Conservation (phyloP, 345 rosid genomes). For the Eucalyptus cloeziana region DNA sequence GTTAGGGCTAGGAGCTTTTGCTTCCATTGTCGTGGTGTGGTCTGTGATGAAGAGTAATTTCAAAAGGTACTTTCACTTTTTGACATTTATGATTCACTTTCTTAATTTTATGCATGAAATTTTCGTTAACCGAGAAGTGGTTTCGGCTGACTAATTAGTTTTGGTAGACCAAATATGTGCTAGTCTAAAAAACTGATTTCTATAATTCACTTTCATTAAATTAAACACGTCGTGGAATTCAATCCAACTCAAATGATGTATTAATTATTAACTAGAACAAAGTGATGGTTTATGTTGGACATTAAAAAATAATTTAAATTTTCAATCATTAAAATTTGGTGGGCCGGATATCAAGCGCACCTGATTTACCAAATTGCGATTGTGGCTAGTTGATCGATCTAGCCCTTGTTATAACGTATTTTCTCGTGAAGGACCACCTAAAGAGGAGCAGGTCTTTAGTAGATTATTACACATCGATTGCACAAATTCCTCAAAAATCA, state of each 20-base stretch:
- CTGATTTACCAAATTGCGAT: not conserved
- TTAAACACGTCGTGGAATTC: too few relatives aligned
- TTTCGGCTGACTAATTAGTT: too few relatives aligned
- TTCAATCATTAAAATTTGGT: not conserved
- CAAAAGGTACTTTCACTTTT: too few relatives aligned
- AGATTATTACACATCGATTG: not conserved
- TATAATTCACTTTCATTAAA: not conserved
- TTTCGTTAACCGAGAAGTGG: fast-evolving
- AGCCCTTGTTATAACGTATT: not conserved
- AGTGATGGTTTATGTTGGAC: not conserved
- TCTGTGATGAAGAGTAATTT: too few relatives aligned
- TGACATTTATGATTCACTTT: not conserved
- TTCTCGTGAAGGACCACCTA: not conserved
- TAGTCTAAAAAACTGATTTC: fast-evolving
- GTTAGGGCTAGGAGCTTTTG: conserved; percentile 28
- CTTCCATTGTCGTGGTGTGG: not conserved
- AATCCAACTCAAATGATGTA: not conserved
- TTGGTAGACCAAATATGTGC: too few relatives aligned
- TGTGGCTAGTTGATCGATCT: not conserved
- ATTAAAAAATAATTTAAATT: not conserved
- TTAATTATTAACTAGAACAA: not conserved
- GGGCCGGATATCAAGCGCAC: not conserved
- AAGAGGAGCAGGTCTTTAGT: not conserved
- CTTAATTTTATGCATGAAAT: too few relatives aligned
- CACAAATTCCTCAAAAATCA: not conserved